Evolutionary conservation across 2,329 filamentous ascomycete species (phyloP).

Genomic region (Pestalotiopsis sp.): DNA sequence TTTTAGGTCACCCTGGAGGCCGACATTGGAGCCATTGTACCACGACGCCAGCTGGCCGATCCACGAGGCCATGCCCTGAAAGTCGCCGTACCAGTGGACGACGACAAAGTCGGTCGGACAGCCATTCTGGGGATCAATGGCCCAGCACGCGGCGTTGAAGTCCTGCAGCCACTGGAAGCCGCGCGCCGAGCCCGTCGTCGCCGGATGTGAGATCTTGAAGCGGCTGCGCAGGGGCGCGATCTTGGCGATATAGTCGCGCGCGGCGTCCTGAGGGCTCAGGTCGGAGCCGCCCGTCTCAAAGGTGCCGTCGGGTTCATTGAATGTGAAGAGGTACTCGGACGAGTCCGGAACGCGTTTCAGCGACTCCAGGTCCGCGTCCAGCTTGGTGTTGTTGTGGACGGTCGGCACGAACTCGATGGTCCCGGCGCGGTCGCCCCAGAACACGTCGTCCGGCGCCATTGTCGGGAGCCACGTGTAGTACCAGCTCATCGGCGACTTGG

Average conservation of each 20-base stretch:
- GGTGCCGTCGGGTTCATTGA: constrained; percentile 46
- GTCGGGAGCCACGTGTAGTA: constrained; percentile 45
- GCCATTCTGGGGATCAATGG: constrained; percentile 36
- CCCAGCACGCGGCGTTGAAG: constrained; percentile 44
- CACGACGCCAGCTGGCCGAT: constrained; percentile 26
- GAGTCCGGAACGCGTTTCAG: constrained; percentile 33
- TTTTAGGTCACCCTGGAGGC: constrained; percentile 43
- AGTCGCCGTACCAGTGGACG: constrained; percentile 46
- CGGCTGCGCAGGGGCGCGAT: constrained; percentile 37
- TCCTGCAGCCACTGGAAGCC: constrained; percentile 42
- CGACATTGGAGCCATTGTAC: constrained; percentile 3
- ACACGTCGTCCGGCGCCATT: constrained; percentile 15
- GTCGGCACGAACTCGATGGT: constrained; percentile 40
- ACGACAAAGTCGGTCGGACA: constrained; percentile 45
- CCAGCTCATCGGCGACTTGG: constrained; percentile 41
- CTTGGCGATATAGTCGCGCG: constrained; percentile 38
- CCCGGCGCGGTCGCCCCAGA: constrained; percentile 18
- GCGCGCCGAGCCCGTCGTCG: constrained; percentile 40
- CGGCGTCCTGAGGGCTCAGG: constrained; percentile 42
- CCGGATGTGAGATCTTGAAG: constrained; percentile 44
- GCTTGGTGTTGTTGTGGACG: constrained; percentile 37
- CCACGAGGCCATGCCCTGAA: constrained; percentile 37
- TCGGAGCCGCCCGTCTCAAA: constrained; percentile 40
- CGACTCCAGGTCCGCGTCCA: constrained; percentile 26
- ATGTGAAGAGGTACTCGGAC: constrained; percentile 41